Evolutionary conservation across 768 basidiomycete genomes (phyloP), one percentile per base, ranked within the genome.

Genomic region (Termitomyces sp.): DNA sequence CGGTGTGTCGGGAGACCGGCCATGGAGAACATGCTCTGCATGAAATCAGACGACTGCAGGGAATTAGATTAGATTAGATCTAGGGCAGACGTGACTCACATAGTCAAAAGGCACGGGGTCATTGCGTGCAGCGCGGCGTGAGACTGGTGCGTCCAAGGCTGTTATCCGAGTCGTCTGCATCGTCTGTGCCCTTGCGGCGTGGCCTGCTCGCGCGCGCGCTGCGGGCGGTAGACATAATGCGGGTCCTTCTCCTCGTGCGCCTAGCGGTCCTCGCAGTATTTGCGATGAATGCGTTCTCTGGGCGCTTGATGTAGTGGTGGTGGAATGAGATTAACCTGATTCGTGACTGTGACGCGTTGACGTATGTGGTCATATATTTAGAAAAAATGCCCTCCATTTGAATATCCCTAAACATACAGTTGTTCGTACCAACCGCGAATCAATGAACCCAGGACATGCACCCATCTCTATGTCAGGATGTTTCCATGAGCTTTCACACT

Each of bases 301-400:
- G 89, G 46, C 89, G 84, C 72, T 90, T 90, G 76, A 91, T 84
- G 68, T 91, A 91, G 71, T 89, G n/a, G n/a, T n/a, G n/a, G n/a
- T n/a, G n/a, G n/a, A n/a, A n/a, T n/a, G n/a, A n/a, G n/a, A n/a
- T n/a, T n/a, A n/a, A n/a, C n/a, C n/a, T n/a, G n/a, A n/a, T n/a
- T n/a, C n/a, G n/a, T n/a, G n/a, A n/a, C n/a, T n/a, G n/a, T n/a
- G n/a, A n/a, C n/a, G n/a, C n/a, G n/a, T n/a, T n/a, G n/a, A n/a
- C n/a, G n/a, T n/a, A n/a, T n/a, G n/a, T n/a, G n/a, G n/a, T n/a
- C n/a, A n/a, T n/a, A n/a, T n/a, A n/a, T n/a, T n/a, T n/a, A n/a
- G n/a, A n/a, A n/a, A n/a, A n/a, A n/a, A n/a, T n/a, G n/a, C n/a
- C n/a, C n/a, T n/a, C n/a, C n/a, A n/a, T n/a, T n/a, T n/a, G n/a